Evolutionary conservation across 1,284 basidiomycete species (phyloP).

Genomic region (Bjerkandera adusta): DNA sequence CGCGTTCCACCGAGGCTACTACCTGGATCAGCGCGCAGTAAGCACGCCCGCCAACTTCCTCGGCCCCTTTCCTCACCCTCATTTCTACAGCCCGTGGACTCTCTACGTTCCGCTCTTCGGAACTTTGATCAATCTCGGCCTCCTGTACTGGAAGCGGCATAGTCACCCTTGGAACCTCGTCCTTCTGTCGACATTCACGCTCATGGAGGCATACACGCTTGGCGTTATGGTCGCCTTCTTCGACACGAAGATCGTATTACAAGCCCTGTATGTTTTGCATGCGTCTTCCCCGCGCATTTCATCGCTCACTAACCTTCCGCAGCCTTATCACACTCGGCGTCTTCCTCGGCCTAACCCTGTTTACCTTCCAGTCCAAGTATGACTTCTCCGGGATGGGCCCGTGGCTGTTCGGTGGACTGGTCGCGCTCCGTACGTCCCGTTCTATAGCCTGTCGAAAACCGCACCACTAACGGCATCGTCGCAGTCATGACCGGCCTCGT

Average conservation of each 20-base stretch:
- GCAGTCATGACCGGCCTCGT: conserved; percentile 76
- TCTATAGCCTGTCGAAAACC: conserved; percentile 11
- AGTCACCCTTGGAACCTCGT: conserved; percentile 80
- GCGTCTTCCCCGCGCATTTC: conserved; percentile 1
- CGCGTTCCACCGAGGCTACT: conserved; percentile 53
- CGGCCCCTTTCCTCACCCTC: conserved; percentile 5
- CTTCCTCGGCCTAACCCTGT: conserved; percentile 84
- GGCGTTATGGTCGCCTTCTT: conserved; percentile 78
- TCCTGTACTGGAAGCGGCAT: conserved; percentile 88
- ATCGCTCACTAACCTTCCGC: conserved; percentile 11
- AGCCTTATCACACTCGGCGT: conserved; percentile 84
- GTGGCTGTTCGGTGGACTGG: conserved; percentile 76
- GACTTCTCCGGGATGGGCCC: conserved; percentile 86
- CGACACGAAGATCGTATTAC: conserved; percentile 75
- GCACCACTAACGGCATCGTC: background rate
- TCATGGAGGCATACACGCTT: conserved; percentile 78
- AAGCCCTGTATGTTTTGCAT: conserved; percentile 64
- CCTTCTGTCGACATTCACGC: conserved; percentile 75
- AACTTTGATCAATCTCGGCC: conserved; percentile 70
- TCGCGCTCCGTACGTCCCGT: conserved; percentile 59
- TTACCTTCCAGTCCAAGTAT: conserved; percentile 84
- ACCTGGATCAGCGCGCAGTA: conserved; percentile 73
- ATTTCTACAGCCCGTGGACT: conserved; percentile 55
- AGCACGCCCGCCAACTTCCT: conserved; percentile 18
- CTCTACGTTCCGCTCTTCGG: conserved; percentile 76